Evolutionary conservation across 495 filamentous ascomycete species (phyloP), one percentile per base, ranked within the genome.

Genomic region (Podospora sp.): DNA sequence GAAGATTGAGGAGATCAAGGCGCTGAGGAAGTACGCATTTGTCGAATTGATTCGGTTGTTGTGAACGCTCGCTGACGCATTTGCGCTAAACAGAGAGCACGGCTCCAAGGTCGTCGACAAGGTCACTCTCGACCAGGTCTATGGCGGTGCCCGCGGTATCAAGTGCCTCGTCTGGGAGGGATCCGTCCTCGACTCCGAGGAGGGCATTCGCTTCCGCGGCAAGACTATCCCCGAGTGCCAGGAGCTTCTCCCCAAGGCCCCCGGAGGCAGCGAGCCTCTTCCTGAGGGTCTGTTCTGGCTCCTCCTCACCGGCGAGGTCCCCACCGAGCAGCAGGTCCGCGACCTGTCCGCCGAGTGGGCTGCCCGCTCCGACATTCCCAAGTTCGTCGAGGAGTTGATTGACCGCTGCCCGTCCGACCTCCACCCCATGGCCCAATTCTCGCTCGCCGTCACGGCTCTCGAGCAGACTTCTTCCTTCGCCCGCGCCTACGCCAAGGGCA

Each of bases 211-310:
- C 69, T 99, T 99, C 87, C 88, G 96, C 79, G 95, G 96, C 81
- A 92, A 91, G 85, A 99, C 95, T 65, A 99, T 99, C 72, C 95
- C 95, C 70, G 94, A 99, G 81, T 97, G 95, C 88, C 94, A 97
- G 89, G 83, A 96, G 81, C 81, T 97, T 68, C 92, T 99, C 49
- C 95, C 95, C 77, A 97, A 95, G 86, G 95, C 94, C 63, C 91
- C 92, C 66, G 95, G 95, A 73, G 95, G 95, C 83, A 82, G 92
- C 79, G 94, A 99, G 86, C 96, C 96, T 73, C 87, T 99, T 20
- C 95, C 95, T 46, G 95, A 99, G 88, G 96, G 93, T 87, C 92
- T 99, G 79, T 99, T 99, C 91, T 99, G 96, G 96, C 90, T 99
- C 68, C 91, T 99, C 76, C 80, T 99, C 79, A 99, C 95, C 68